These are phyloP conservation scores for Marasmius tenuissimus DNA, from an alignment of 1,284 basidiomycete species.

Conservation along the genomic window DNA sequence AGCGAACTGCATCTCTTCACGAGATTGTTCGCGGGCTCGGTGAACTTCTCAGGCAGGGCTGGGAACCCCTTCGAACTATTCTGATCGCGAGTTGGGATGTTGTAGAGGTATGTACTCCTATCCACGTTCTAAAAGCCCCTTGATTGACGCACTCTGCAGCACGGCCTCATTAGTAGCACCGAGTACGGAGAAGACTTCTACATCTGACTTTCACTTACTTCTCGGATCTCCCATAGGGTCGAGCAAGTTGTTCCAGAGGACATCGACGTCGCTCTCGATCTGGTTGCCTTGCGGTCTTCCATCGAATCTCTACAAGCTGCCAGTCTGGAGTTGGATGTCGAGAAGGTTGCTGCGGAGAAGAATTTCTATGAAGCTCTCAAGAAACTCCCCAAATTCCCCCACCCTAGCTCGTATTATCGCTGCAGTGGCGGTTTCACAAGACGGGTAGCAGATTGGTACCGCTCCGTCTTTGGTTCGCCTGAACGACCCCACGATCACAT, in stretches of 20 bases:
- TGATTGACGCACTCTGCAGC: slow-evolving; percentile 38
- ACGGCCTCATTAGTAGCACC: slow-evolving; percentile 85
- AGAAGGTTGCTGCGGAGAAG: slow-evolving; percentile 47
- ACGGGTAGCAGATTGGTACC: background rate
- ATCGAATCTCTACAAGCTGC: slow-evolving; percentile 52
- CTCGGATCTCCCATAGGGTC: slow-evolving; percentile 21
- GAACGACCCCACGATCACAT: background rate
- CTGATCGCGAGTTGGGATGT: slow-evolving; percentile 93
- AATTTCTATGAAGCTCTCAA: slow-evolving; percentile 35
- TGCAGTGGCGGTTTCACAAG: background rate
- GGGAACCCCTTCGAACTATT: slow-evolving; percentile 88
- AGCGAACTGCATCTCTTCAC: slow-evolving; percentile 83
- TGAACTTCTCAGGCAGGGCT: slow-evolving; percentile 68
- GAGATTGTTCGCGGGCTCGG: slow-evolving; percentile 88
- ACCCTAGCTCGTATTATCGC: background rate
- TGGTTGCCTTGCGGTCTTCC: slow-evolving; percentile 13
- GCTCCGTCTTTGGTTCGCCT: background rate
- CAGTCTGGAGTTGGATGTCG: slow-evolving; percentile 54
- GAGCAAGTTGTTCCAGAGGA: slow-evolving; percentile 8
- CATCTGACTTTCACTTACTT: slow-evolving; percentile 2
- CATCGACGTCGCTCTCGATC: slow-evolving; percentile 24
- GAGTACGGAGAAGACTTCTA: slow-evolving; percentile 89
- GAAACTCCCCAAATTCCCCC: slow-evolving; percentile 16
- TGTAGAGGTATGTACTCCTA: slow-evolving; percentile 63
- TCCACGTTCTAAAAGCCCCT: background rate